Conservation (phyloP, 306 rosid species). For the Calophaca sinica region DNA sequence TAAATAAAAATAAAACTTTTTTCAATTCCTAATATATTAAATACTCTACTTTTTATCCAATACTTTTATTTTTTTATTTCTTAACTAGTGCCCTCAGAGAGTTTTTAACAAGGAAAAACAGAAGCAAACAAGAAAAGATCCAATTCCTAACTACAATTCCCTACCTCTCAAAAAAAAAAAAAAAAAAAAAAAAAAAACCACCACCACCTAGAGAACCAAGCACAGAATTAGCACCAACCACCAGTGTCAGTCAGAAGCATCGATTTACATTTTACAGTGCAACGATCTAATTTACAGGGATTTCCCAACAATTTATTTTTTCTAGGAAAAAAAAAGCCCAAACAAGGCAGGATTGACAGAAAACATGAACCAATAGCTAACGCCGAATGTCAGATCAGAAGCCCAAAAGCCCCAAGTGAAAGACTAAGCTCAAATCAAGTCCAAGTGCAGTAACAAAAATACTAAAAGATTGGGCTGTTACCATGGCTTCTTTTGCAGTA, state of each 20-base stretch:
- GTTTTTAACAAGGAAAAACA: neutral
- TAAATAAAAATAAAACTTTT: neutral
- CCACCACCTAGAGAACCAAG: neutral
- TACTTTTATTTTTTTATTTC: neutral
- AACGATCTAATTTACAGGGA: neutral
- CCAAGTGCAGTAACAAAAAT: neutral
- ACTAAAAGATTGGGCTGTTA: conserved; percentile 44
- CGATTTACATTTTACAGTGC: conserved; percentile 8
- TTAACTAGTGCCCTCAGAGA: neutral
- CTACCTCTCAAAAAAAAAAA: too few relatives aligned
- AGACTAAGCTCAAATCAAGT: conserved; percentile 15
- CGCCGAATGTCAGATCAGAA: conserved; percentile 16
- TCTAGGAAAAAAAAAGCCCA: neutral
- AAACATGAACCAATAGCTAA: conserved; percentile 18
- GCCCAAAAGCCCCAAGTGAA: conserved; percentile 15
- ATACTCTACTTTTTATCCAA: neutral
- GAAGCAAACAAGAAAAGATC: conserved; percentile 9
- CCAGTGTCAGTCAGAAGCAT: neutral
- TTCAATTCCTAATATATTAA: neutral
- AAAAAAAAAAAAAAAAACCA: too few relatives aligned
- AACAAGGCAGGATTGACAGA: neutral
- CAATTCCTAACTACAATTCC: conserved; percentile 26
- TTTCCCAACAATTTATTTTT: neutral
- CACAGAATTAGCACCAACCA: conserved; percentile 7
- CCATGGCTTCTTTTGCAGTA: conserved; percentile 97